Base-by-base conservation (phyloP, 2,329 filamentous ascomycete species). In the Tolypocladium sp. region DNA sequence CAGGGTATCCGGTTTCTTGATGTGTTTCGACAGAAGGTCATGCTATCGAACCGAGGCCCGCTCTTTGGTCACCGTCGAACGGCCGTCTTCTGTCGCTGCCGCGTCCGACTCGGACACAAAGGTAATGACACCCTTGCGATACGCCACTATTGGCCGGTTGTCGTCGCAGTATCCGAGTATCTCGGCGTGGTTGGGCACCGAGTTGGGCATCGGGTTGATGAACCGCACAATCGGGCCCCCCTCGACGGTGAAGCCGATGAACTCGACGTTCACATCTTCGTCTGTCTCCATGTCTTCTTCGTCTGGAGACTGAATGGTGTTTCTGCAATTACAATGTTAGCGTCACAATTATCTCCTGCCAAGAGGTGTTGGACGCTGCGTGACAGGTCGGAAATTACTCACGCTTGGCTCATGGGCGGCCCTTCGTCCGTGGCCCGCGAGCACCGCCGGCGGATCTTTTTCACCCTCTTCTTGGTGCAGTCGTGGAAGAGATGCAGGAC, bases 401-500 rank as follows among this genome's bases (percentile, higher is more conserved):
- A 79, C 77, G 74, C 73, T 71, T 77, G 74, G 59, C 77, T 79
- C 62, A 78, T 75, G 7, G 73, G 71, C 40, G 73, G 72, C 15
- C 70, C 70, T 12, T 63, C 60, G 30, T 63, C 64, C 12, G 17
- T 7, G 6, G 60, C 62, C 8, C 70, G 67, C 20, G 66, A 57
- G 63, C 17, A 65, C 64, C 54, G 67, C 69, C 63, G 61, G 10
- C 58, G 63, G n/a, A 69, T 63, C 44, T 69, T 71, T 61, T 70
- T 71, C 27, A 78, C 66, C 4, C 71, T 70, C 59, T 71, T 73
- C 41, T 66, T 69, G 10, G 72, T 70, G 61, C 68, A 72, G 57
- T 73, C 72, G 59, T 79, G 77, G 53, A 82, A 68, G 44, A 82
- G 70, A 66, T 82, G 75, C 42, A 80, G 76, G 51, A 83, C 63